A percentile compares a stretch with the other conserved stretches of the same genome.
These are phyloP conservation scores for Leccinum subtestaceum DNA, from an alignment of 768 basidiomycete species.

Conservation along the genomic window DNA sequence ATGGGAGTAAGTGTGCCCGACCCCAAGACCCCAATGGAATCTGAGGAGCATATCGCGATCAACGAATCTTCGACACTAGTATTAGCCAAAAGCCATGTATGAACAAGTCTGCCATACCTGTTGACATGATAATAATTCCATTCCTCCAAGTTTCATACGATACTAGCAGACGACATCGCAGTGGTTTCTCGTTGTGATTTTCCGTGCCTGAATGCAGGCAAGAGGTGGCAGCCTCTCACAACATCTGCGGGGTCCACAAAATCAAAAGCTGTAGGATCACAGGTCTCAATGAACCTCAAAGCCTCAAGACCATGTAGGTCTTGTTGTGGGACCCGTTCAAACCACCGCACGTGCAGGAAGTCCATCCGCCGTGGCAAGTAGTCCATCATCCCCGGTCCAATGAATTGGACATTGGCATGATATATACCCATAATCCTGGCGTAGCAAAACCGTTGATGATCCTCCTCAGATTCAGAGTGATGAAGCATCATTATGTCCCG, in stretches of 20 bases:
- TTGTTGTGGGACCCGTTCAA: not conserved
- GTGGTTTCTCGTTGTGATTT: too few relatives aligned
- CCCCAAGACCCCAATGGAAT: too few relatives aligned
- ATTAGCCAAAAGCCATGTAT: too few relatives aligned
- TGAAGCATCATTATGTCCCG: not conserved
- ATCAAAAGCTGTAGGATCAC: not conserved
- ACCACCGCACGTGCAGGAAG: not conserved
- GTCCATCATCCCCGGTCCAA: not conserved
- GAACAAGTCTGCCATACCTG: too few relatives aligned
- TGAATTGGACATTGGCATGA: not conserved
- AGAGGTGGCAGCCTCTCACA: too few relatives aligned
- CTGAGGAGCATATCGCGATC: too few relatives aligned
- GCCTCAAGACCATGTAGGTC: not conserved
- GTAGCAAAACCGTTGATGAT: not conserved
- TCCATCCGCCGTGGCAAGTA: not conserved
- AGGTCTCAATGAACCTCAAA: not conserved
- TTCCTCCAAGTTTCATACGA: too few relatives aligned
- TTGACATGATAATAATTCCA: too few relatives aligned
- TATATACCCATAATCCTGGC: not conserved
- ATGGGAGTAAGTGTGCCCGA: too few relatives aligned
- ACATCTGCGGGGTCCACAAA: not conserved
- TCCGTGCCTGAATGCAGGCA: too few relatives aligned
- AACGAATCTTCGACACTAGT: too few relatives aligned
- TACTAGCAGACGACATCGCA: too few relatives aligned
- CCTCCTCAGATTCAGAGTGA: not conserved